Evolutionary conservation across 345 rosid species (phyloP).

Genomic region (Excoecaria agallocha): DNA sequence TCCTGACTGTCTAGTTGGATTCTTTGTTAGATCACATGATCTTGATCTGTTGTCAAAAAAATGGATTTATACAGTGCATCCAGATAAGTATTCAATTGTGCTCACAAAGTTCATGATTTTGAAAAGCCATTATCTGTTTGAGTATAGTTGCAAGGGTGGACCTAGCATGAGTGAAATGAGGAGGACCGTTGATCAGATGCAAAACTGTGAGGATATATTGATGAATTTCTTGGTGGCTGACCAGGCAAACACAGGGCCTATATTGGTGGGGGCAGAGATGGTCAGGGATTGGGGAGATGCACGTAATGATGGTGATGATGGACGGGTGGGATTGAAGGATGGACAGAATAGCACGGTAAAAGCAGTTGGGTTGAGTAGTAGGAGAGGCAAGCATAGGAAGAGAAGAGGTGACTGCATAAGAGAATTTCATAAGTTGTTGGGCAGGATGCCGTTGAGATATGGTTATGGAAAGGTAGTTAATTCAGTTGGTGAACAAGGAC

Average conservation of each 20-base stretch:
- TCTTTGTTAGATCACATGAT: constrained; percentile 62
- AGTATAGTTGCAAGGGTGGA: constrained; percentile 64
- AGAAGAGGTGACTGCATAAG: constrained; percentile 62
- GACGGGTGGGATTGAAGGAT: constrained; percentile 14
- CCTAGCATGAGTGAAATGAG: constrained; percentile 47
- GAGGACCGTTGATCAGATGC: constrained; percentile 48
- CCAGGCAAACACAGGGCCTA: constrained; percentile 47
- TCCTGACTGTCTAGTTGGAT: constrained; percentile 49
- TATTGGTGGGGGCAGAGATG: constrained; percentile 63
- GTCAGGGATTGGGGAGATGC: constrained; percentile 78
- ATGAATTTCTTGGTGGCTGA: constrained; percentile 75
- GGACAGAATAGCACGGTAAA: constrained; percentile 26
- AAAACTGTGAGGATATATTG: constrained; percentile 68
- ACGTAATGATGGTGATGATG: constrained; percentile 38
- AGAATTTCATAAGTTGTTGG: constrained; percentile 56
- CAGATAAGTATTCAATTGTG: constrained; percentile 59
- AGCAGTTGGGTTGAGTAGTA: constrained; percentile 62
- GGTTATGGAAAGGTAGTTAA: constrained; percentile 58
- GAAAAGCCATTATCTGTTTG: constrained; percentile 45
- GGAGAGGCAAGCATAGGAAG: constrained; percentile 63
- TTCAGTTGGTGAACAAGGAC: constrained; percentile 68
- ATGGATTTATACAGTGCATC: constrained; percentile 79
- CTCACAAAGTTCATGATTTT: constrained; percentile 71
- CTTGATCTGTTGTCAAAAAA: constrained; percentile 42
- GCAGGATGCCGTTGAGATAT: constrained; percentile 63